Percentiles rank a stretch among this genome's conserved stretches.
Conservation (phyloP, 2,329 filamentous ascomycete species). For the Dothideomycetes sp. region DNA sequence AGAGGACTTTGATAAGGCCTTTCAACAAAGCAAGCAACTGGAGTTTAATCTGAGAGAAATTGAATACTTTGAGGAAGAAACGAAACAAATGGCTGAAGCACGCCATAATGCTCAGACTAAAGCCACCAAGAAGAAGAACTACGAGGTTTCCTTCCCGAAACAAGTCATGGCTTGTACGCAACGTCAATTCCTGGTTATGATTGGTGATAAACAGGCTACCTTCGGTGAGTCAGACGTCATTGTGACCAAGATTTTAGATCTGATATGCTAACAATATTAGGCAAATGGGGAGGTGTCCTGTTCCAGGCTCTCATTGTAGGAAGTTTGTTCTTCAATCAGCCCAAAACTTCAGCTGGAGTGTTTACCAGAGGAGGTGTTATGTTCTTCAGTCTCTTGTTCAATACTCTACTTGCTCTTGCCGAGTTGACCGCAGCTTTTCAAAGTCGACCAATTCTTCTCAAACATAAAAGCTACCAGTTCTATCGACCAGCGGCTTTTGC, state of each 20-base stretch:
- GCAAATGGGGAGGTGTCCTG: too few species aligned
- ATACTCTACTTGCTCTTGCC: conserved; percentile 77
- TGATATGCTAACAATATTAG: too few species aligned
- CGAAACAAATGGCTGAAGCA: conserved; percentile 56
- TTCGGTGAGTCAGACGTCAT: conserved; percentile 61
- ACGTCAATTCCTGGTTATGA: conserved; percentile 75
- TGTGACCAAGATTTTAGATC: too few species aligned
- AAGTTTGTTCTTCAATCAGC: conserved; percentile 66
- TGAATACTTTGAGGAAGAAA: conserved; percentile 53
- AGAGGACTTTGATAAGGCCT: conserved; percentile 59
- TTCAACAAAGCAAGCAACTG: conserved; percentile 54
- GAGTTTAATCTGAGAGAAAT: conserved; percentile 56
- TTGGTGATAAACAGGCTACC: conserved; percentile 75
- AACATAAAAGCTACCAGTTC: conserved; percentile 75
- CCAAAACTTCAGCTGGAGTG: conserved; percentile 54
- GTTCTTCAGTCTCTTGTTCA: conserved; percentile 73
- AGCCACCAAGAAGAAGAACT: conserved; percentile 56
- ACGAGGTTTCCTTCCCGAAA: conserved; percentile 71
- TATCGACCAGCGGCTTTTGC: conserved; percentile 73
- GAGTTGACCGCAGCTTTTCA: conserved; percentile 69
- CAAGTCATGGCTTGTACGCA: conserved; percentile 79
- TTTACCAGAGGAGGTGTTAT: conserved; percentile 76
- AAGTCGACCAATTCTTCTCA: conserved; percentile 69
- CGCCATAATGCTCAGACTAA: conserved; percentile 70
- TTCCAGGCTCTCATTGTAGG: conserved; percentile 70